Evolutionary conservation across 768 basidiomycete genomes (phyloP).

Genomic region (Filobasidium wieringae): DNA sequence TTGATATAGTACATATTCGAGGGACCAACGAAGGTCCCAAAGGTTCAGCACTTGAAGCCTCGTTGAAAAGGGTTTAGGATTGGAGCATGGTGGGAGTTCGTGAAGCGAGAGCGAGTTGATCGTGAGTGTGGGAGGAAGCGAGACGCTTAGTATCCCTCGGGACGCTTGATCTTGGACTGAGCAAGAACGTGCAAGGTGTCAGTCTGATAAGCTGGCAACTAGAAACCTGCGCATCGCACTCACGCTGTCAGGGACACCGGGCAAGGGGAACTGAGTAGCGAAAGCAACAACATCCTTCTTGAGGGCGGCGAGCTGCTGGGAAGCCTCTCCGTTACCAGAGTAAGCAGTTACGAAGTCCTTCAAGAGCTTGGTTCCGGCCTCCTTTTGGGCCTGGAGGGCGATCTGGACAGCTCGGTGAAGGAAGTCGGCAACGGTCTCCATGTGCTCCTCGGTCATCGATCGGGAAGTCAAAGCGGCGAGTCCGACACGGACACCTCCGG

Average conservation of each 20-base stretch:
- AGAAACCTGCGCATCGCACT: slow-evolving; percentile 9
- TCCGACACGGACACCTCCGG: slow-evolving; percentile 93
- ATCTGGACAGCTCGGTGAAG: slow-evolving; percentile 90
- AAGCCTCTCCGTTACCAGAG: slow-evolving; percentile 45
- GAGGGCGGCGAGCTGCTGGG: slow-evolving; percentile 58
- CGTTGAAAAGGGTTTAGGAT: background rate
- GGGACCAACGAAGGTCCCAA: background rate
- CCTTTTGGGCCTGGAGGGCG: slow-evolving; percentile 76
- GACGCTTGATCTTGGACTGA: slow-evolving; percentile 29
- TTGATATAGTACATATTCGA: background rate
- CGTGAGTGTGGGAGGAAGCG: background rate
- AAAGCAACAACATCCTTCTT: slow-evolving; percentile 67
- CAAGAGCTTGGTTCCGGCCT: slow-evolving; percentile 84
- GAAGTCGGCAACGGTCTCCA: slow-evolving; percentile 76
- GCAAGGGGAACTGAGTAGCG: slow-evolving; percentile 79
- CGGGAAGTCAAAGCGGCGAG: slow-evolving; percentile 89
- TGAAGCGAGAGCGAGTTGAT: background rate
- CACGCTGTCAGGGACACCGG: slow-evolving; percentile 56
- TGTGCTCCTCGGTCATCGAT: slow-evolving; percentile 76
- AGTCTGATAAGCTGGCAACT: background rate
- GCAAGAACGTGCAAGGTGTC: slow-evolving; percentile 1
- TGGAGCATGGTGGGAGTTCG: too few species aligned
- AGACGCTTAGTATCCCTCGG: slow-evolving; percentile 20
- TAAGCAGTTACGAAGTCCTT: slow-evolving; percentile 82
- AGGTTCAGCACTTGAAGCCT: slow-evolving; percentile 3